These are phyloP conservation scores for Orbilia javanica DNA, from an alignment of 2,329 filamentous ascomycete species.

Conservation along the genomic window DNA sequence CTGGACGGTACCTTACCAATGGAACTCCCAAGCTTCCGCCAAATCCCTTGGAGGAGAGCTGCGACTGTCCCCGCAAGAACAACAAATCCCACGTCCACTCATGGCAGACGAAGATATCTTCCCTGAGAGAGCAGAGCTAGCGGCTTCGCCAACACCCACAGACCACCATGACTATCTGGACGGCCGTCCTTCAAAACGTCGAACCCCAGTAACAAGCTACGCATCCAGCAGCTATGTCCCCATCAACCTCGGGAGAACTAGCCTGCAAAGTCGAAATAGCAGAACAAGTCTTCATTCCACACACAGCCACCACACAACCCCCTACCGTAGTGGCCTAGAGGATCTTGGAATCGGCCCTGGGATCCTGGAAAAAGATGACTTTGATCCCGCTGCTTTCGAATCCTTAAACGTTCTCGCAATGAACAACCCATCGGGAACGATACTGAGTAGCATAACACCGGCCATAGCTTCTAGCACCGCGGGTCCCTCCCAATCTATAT, in stretches of 20 bases:
- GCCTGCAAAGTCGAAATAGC: slow-evolving; percentile 50
- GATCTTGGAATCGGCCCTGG: slow-evolving; percentile 49
- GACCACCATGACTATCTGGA: slow-evolving; percentile 50
- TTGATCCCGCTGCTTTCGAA: slow-evolving; percentile 53
- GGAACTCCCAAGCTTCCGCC: slow-evolving; percentile 62
- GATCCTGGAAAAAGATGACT: slow-evolving; percentile 56
- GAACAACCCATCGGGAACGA: slow-evolving; percentile 46
- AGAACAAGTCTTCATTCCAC: slow-evolving; percentile 53
- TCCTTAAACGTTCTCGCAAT: slow-evolving; percentile 53
- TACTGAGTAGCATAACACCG: slow-evolving; percentile 37
- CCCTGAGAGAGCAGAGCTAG: slow-evolving; percentile 48
- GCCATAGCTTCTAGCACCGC: slow-evolving; percentile 36
- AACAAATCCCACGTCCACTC: slow-evolving; percentile 20
- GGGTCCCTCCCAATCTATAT: neutral
- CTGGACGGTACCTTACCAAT: slow-evolving; percentile 68
- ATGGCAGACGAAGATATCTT: slow-evolving; percentile 50
- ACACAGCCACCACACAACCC: slow-evolving; percentile 42
- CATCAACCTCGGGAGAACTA: slow-evolving; percentile 42
- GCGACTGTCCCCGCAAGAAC: slow-evolving; percentile 15
- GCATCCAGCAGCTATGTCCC: slow-evolving; percentile 42
- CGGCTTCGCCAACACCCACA: slow-evolving; percentile 32
- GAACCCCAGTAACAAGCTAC: slow-evolving; percentile 47
- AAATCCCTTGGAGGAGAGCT: slow-evolving; percentile 30
- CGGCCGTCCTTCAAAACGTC: slow-evolving; percentile 37
- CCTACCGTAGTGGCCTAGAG: slow-evolving; percentile 45